Conservation (phyloP, 225 moss, liverwort and hornwort genomes). For the Sphagnum tenellum region DNA sequence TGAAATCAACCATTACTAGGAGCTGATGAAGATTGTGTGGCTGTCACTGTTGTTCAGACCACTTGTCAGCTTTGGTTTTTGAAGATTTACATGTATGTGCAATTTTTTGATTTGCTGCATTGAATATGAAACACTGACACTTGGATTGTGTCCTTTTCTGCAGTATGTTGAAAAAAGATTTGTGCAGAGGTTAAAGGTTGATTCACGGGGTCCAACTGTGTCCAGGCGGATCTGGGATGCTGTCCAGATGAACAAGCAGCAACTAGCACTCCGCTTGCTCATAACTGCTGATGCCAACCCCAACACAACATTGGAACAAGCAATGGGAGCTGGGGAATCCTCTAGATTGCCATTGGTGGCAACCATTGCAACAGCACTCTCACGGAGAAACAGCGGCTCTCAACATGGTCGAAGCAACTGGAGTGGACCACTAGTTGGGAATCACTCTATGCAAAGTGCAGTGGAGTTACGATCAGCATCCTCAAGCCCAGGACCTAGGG, state of each 20-base stretch:
- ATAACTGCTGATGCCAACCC: slow-evolving; percentile 58
- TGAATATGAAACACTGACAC: too few relatives aligned
- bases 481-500: slow-evolving; percentile 36
- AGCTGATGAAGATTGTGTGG: too few relatives aligned
- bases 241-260: slow-evolving; percentile 54
- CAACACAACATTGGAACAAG: slow-evolving; percentile 77
- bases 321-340: slow-evolving; percentile 32
- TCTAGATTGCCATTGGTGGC: slow-evolving; percentile 30
- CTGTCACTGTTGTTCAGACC: too few relatives aligned
- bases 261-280: slow-evolving; percentile 57
- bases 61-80: too few relatives aligned
- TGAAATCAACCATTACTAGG: too few relatives aligned
- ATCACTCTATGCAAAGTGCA: slow-evolving; percentile 19
- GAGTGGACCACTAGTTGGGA: slow-evolving; percentile 41
- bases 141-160: slow-evolving; percentile 9
- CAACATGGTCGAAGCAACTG: slow-evolving; percentile 47
- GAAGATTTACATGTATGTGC: too few relatives aligned
- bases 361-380: slow-evolving; percentile 35
- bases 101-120: too few relatives aligned
- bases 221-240: slow-evolving; percentile 73
- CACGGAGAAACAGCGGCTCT: slow-evolving; percentile 32
- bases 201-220: slow-evolving; percentile 35
- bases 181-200: slow-evolving; percentile 31
- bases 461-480: slow-evolving; percentile 30
- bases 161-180: slow-evolving; percentile 84